A percentile compares a stretch with the other conserved stretches of the same genome.
Conservation (phyloP, 2,329 filamentous ascomycete genomes). For the Colletotrichum tamarilloi region DNA sequence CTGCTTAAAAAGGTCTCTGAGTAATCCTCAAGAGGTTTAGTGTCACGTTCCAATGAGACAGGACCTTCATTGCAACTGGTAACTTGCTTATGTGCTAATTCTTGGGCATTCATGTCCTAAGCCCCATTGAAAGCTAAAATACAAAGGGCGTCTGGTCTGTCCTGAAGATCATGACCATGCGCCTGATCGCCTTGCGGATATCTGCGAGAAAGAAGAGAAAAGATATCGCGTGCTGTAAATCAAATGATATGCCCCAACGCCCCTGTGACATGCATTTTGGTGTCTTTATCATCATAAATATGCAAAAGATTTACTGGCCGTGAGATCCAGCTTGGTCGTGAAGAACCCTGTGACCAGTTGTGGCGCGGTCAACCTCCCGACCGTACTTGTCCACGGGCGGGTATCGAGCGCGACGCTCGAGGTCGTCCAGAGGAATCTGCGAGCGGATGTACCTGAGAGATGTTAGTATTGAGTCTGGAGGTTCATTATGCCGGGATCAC, state of each 20-base stretch:
- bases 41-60: not conserved
- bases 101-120: not conserved
- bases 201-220: slow-evolving; percentile 14
- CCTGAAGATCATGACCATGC: slow-evolving; percentile 17
- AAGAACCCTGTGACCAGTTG: slow-evolving; percentile 42
- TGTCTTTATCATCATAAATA: slow-evolving; percentile 24
- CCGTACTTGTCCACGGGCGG: slow-evolving; percentile 71
- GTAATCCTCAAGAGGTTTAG: not conserved
- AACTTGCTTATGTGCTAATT: not conserved
- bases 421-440: slow-evolving; percentile 81
- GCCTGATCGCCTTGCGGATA: slow-evolving; percentile 18
- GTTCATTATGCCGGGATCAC: slow-evolving; percentile 37
- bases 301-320: slow-evolving; percentile 46
- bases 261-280: slow-evolving; percentile 25
- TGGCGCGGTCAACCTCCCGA: slow-evolving; percentile 53
- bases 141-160: slow-evolving; percentile 5
- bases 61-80: not conserved
- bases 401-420: slow-evolving; percentile 81
- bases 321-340: slow-evolving; percentile 57
- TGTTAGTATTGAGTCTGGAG: slow-evolving; percentile 46
- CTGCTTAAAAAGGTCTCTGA: not conserved
- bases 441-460: slow-evolving; percentile 81
- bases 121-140: not conserved
- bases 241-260: slow-evolving; percentile 8
- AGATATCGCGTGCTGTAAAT: not conserved